Evolutionary conservation across 768 basidiomycete genomes (phyloP), one percentile per base, ranked within the genome.

Genomic region (Termitomyces heimii): DNA sequence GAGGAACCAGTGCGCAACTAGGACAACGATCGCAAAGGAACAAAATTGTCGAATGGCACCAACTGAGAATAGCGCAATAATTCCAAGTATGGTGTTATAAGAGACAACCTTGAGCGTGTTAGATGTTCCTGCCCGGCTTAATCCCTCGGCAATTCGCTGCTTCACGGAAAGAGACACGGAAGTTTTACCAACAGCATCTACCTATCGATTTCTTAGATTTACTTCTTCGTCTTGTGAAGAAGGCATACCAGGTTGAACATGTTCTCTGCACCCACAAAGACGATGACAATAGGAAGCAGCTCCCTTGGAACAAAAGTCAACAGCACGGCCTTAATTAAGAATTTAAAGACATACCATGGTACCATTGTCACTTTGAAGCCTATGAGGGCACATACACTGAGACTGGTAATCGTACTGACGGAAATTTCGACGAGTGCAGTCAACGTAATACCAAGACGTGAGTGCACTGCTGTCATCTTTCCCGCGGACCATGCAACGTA

Each of bases 1-100:
- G 59, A 98, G 80, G 74, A 95, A 96, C 94, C 94, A 98, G 69
- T 98, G 95, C 16, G 94, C 94, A 31, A 98, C 89, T 22, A 98
- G 80, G 12, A 98, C 93, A 24, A 98, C 93, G 44, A 94, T 86
- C 0, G 94, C 93, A 68, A 98, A 98, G 3, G 85, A 79, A 70
- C 94, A 96, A 67, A 98, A 96, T 65, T 98, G 93, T 39, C 90
- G 83, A 35, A 95, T 91, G 1, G 92, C 88, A 42, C 92, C 89
- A 16, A 78, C 81, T 44, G 88, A 81, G 65, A 90, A 83, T 45
- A 86, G 74, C 16, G 88, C 88, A 48, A 94, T 85, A 60, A 87
- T 69, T 4, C 88, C 86, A 5, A 96, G 81, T 53, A 95, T 84
- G 31, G 77, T 67, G 66, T 95, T 91, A 69, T 96, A 98, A 10